Base-by-base conservation (phyloP, 345 rosid genomes). In the Rhizophora apiculata region DNA sequence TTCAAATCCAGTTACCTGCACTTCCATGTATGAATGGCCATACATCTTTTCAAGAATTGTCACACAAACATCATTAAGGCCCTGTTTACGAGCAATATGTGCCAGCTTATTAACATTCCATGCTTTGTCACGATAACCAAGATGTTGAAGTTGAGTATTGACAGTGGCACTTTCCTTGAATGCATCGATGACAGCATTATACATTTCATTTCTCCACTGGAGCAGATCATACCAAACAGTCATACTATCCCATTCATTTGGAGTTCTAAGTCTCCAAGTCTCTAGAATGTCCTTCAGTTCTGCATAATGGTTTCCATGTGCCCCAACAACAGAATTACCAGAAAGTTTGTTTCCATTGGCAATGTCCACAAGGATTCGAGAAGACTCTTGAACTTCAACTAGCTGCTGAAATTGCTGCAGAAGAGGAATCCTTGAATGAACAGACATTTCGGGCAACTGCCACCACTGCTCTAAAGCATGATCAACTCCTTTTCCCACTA, bases 31-130 rank as follows among this genome's bases (percentile, higher is more conserved):
- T 51, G 97, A 85, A 77, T 95, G 98, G 64, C 97, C 98, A 79
- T 95, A 90, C 97, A 95, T 88, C 89, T 95, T 95, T 30, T 95
- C 98, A 72, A 95, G 96, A 72, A 92, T 83, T 46, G 83, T 78
- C 63, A 92, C 94, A 71, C 99, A 95, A 76, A 92, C 96, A 84
- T 95, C 96, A 77, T 86, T 75, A 81, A 95, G 98, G 60, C 98
- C 98, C 79, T 95, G 99, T 81, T 88, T 95, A 71, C 96, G 89
- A 81, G 99, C 91, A 78, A 92, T 89, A 74, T 82, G 96, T 68
- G 99, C 99, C 61, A 95, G 96, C 87, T 92, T 92, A 82, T 92
- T 95, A 71, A 95, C 98, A 78, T 87, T 95, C 99, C 99, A 95
- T 10, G 99, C 98, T 80, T 92, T 92, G 83, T 95, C 98, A 69